Evolutionary conservation across 805 yeast species (phyloP).

Genomic region (Blastobotrys mokoenaii): DNA sequence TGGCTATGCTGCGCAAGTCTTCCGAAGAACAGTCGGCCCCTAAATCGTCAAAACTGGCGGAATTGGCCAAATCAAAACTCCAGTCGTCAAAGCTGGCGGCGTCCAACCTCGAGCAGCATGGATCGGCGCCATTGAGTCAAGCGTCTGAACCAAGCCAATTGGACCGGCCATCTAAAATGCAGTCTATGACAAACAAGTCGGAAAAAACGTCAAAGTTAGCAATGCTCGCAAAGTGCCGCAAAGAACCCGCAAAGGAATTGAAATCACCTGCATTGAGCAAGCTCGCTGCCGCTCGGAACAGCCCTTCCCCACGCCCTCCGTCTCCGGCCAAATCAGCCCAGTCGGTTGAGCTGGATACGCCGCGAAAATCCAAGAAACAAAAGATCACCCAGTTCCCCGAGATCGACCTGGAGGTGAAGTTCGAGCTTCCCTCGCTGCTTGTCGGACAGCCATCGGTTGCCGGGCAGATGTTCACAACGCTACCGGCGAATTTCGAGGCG

Average conservation of each 20-base stretch:
- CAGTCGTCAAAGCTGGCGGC: not conserved
- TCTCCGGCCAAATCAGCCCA: not conserved
- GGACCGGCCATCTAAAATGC: too few species aligned
- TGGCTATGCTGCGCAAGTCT: not conserved
- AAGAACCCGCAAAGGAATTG: too few species aligned
- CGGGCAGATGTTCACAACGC: conserved; percentile 1
- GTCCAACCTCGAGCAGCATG: too few species aligned
- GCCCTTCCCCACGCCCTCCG: not conserved
- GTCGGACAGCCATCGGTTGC: not conserved
- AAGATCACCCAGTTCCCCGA: not conserved
- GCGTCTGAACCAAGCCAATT: too few species aligned
- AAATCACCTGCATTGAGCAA: not conserved
- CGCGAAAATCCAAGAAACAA: not conserved
- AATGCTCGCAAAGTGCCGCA: too few species aligned
- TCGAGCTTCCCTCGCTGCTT: not conserved
- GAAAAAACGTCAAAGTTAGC: not conserved
- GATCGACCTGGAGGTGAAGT: conserved; percentile 1
- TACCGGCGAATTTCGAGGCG: not conserved
- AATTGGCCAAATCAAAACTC: conserved; percentile 38
- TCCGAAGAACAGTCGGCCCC: not conserved
- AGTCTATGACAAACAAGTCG: too few species aligned
- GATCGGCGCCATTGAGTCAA: too few species aligned
- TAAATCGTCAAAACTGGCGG: conserved; percentile 35
- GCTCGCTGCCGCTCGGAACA: not conserved
- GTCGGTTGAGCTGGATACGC: not conserved